A percentile compares a stretch with the other conserved stretches of the same genome.
Evolutionary conservation across 306 rosid species (phyloP).

Genomic region (Phaseolus lunatus): DNA sequence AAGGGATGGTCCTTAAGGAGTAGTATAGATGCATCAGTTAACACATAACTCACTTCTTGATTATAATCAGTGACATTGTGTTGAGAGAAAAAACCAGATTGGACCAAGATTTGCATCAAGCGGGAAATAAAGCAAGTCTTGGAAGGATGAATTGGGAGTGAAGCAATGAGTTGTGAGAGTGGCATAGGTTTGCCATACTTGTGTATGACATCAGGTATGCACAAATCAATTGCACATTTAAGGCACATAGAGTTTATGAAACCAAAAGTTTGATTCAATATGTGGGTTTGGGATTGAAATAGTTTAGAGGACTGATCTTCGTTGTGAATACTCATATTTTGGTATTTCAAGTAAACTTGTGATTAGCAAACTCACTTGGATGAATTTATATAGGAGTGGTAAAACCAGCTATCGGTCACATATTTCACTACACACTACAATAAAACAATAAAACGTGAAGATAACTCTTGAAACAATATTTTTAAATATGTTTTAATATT

Average conservation of each 20-base stretch:
- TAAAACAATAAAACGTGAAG: too few species aligned
- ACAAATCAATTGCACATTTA: constrained; percentile 58
- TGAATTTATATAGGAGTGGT: too few species aligned
- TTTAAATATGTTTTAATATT: too few species aligned
- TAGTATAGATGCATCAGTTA: constrained; percentile 59
- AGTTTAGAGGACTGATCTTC: constrained; percentile 34
- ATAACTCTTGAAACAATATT: too few species aligned
- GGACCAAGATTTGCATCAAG: constrained; percentile 57
- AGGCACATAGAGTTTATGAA: constrained; percentile 58
- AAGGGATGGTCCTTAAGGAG: constrained; percentile 49
- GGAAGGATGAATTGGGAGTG: constrained; percentile 52
- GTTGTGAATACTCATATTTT: constrained; percentile 33
- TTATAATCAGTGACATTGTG: constrained; percentile 18
- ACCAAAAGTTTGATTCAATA: constrained; percentile 51
- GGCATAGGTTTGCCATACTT: constrained; percentile 60
- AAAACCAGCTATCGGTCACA: too few species aligned
- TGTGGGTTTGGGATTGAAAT: constrained; percentile 49
- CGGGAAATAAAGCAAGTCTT: constrained; percentile 47
- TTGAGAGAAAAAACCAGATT: constrained; percentile 55
- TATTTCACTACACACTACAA: too few species aligned
- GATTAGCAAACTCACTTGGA: too few species aligned
- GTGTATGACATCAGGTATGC: constrained; percentile 47
- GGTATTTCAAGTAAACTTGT: neutral
- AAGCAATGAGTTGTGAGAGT: constrained; percentile 49
- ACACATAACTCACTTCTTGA: constrained; percentile 47